A percentile compares a stretch with the other conserved stretches of the same genome.
These are phyloP conservation scores for Trichoderma hamatum DNA, from an alignment of 2,329 filamentous ascomycete species.

Conservation along the genomic window DNA sequence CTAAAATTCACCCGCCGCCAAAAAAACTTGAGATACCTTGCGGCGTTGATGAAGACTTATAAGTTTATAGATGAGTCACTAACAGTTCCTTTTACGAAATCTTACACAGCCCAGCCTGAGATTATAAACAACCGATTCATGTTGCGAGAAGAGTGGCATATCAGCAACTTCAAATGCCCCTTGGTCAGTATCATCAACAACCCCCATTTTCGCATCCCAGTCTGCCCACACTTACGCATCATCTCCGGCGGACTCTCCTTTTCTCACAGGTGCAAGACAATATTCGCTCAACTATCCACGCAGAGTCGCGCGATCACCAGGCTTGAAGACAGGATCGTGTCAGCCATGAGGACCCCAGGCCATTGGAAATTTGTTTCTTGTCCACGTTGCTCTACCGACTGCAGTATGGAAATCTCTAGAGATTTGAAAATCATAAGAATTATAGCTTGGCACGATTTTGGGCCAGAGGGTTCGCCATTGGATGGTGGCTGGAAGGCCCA, in stretches of 20 bases:
- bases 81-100: neutral
- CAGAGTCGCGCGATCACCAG: neutral
- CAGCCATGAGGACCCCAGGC: neutral
- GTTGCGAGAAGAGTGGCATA: neutral
- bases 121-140: neutral
- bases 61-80: neutral
- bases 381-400: neutral
- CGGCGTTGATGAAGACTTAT: neutral
- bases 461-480: neutral
- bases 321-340: neutral
- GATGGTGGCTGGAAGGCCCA: neutral
- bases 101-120: neutral
- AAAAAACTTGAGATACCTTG: neutral
- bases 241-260: neutral
- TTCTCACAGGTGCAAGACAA: neutral
- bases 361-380: neutral
- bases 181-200: neutral
- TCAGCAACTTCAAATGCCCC: neutral
- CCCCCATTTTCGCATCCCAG: neutral
- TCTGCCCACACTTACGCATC: neutral
- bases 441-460: slow-evolving; percentile 6
- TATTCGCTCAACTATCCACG: no score
- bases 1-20: slow-evolving; percentile 1
- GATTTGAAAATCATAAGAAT: neutral
- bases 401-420: neutral